Evolutionary conservation across 805 yeast species (phyloP), one percentile per base, ranked within the genome.

Genomic region (Metschnikowia peoriensis): DNA sequence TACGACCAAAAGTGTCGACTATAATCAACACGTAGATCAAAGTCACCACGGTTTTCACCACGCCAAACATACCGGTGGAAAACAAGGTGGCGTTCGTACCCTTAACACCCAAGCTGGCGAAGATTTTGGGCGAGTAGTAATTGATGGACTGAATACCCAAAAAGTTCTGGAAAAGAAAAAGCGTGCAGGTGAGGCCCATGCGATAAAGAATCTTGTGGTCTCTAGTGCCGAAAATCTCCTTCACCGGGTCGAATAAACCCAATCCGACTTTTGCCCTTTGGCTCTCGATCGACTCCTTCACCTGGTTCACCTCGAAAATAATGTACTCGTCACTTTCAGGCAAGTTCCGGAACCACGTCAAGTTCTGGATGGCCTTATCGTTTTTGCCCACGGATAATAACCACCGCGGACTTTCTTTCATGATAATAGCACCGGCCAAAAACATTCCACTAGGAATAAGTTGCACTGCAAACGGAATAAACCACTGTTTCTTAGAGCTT

Each of bases 41-140:
- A 2, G 73, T 68, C 50, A 70, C 68, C 39, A 70, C 61, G 44
- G 69, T 66, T 55, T 71, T 71, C 40, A 70, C 75, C 47, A 71
- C 72, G 2, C 75, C 76, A 51, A 71, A 70, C 68, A 70, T 63
- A 14, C 75, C 76, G 1, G 75, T 70, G 34, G 76, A 69, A 51
- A 72, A 71, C 38, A 72, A 61, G 12, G 72, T 62, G 41, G 73
- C 64, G 49, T 69, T 69, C 15, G 73, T 68, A 12, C 76, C 75
- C 54, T 68, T 66, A 43, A 71, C 68, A 14, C 76, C 76, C 53
- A 71, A 61, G 22, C 67, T 65, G 37, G 62, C 61, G 52, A 71
- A 71, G 41, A 71, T 68, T 42, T 60, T 62, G 14, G 75, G 75
- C 14, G 75, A 68, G 60, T 71, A 71, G 56, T 71, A 71, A 59